Evolutionary conservation across 2,329 filamentous ascomycete genomes (phyloP), one percentile per base, ranked within the genome.

Genomic region (Fusarium musae): DNA sequence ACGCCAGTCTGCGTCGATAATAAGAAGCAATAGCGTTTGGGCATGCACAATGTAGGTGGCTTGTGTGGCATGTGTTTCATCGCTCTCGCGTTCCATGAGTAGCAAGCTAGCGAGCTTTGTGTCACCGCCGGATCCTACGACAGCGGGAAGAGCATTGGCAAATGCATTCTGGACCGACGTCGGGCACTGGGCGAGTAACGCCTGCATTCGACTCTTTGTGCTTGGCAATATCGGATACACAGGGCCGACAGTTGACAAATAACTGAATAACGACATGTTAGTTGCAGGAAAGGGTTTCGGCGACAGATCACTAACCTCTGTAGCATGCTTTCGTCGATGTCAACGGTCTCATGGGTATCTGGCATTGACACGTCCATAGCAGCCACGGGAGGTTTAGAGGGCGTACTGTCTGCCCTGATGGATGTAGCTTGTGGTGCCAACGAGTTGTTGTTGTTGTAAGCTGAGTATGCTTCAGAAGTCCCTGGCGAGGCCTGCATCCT

Each of bases 11-110:
- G 90, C 88, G 69, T 92, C 90, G 34, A 93, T 87, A 17, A 89
- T 87, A 78, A 93, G 86, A 52, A 94, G 84, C 40, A 93, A 82
- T 43, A 93, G 82, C 1, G 89, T 90, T 77, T 93, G 92, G 11
- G 93, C 85, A 77, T 92, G 90, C 1, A 93, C 84, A 28, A 90
- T 84, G 62, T 88, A 84, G 30, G 82, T 81, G 9, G 83, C 79
- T 8, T 80, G 71, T 11, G 83, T 82, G 39, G 82, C 82, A 26
- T 82, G 80, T 6, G 78, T 78, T 50, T 82, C 81, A 10, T 80
- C 79, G 54, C 81, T 82, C 75, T 90, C 88, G 85, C 86, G 90
- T 46, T 88, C 85, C 34, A 83, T 82, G 9, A 90, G 82, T 53
- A 89, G 79, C 8, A 83, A 83, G 50, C 83, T 85, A 21, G 87